Conservation (phyloP, 1,139 yeast genomes). For the Zygoascus meyerae region DNA sequence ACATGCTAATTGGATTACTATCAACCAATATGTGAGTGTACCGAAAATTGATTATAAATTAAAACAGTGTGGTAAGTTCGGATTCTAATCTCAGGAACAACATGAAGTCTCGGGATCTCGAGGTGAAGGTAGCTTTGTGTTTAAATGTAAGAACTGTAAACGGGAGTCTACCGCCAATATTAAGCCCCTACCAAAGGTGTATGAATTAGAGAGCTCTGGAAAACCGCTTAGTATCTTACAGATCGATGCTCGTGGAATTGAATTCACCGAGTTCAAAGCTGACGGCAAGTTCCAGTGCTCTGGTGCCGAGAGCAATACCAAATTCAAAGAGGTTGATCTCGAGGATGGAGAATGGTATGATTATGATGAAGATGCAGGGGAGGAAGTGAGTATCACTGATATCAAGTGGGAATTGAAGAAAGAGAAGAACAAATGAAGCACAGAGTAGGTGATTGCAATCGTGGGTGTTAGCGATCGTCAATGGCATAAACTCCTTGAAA, state of each 20-base stretch:
- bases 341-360: conserved; percentile 91
- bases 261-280: conserved; percentile 62
- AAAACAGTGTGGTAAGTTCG: background rate
- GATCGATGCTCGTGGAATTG: conserved; percentile 83
- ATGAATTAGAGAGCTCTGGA: conserved; percentile 36
- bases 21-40: conserved; percentile 49
- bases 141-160: conserved; percentile 67
- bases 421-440: background rate
- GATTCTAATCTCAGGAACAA: conserved; percentile 12
- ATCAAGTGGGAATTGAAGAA: conserved; percentile 50
- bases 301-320: conserved; percentile 48
- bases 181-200: conserved; percentile 23
- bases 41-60: background rate
- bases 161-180: conserved; percentile 38
- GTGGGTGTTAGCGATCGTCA: too few relatives aligned
- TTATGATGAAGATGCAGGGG: conserved; percentile 78
- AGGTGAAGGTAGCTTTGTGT: conserved; percentile 80
- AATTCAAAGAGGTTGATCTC: conserved; percentile 61
- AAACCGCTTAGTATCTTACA: conserved; percentile 47
- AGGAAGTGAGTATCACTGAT: conserved; percentile 77
- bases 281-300: conserved; percentile 60
- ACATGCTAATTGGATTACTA: conserved; percentile 68
- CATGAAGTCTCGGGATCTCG: conserved; percentile 65
- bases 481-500: too few relatives aligned
- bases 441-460: too few relatives aligned